Percentiles rank a stretch among this genome's conserved stretches.
phyloP scores from a whole-genome alignment of 2,329 filamentous ascomycete genomes.

The Pezicula radicicola region DNA sequence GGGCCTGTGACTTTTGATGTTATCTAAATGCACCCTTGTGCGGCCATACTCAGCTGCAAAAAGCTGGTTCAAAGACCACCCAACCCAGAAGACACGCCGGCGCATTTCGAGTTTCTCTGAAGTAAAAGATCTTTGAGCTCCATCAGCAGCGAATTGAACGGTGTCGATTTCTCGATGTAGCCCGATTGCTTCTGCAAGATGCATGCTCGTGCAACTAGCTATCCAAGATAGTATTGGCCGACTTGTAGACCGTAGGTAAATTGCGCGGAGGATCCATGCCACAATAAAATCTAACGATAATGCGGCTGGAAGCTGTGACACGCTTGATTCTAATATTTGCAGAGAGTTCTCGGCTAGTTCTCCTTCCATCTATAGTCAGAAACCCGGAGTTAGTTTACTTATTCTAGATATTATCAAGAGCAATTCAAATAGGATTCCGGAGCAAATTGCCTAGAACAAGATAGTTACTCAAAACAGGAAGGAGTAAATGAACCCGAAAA shows the following conservation, averaged over 20 bases:
- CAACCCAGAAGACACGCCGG: background rate
- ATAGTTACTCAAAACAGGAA: too few relatives aligned
- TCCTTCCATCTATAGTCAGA: background rate
- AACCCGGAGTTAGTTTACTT: too few relatives aligned
- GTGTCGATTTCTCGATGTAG: slow-evolving; percentile 1
- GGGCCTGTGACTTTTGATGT: background rate
- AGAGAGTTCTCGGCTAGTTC: background rate
- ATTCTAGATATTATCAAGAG: too few relatives aligned
- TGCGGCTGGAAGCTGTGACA: background rate
- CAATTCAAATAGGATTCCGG: too few relatives aligned
- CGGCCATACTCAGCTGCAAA: background rate
- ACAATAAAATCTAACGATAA: background rate
- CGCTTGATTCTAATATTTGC: background rate
- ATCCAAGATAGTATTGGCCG: background rate
- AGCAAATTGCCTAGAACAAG: too few relatives aligned
- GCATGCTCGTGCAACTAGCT: background rate
- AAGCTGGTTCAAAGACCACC: background rate
- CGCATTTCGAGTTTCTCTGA: background rate
- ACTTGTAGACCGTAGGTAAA: background rate
- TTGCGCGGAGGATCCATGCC: background rate
- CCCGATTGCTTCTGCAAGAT: background rate
- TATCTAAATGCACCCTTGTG: background rate
- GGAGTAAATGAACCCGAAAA: too few relatives aligned
- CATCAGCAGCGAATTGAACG: background rate
- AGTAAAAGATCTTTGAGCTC: background rate